Percentiles rank a stretch among this genome's conserved stretches.
Evolutionary conservation across 805 yeast genomes (phyloP).

Genomic region (Candida caryicola): DNA sequence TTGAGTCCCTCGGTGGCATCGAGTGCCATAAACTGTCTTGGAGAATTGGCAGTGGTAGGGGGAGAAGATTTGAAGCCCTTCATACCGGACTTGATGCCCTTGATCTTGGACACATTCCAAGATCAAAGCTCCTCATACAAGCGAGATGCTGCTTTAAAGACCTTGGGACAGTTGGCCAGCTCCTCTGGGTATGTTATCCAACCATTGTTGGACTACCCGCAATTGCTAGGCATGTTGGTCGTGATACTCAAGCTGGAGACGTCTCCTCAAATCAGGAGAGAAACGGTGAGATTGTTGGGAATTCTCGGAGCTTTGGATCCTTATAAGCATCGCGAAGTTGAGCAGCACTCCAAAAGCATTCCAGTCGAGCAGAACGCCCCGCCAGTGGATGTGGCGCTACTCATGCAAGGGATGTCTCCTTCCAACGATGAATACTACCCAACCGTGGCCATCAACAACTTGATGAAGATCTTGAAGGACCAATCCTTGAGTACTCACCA

Average conservation of each 20-base stretch:
- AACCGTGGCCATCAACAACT: conserved; percentile 84
- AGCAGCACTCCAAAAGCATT: conserved; percentile 55
- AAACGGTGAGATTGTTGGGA: conserved; percentile 86
- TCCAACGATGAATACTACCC: conserved; percentile 91
- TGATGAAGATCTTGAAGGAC: conserved; percentile 82
- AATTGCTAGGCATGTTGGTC: conserved; percentile 75
- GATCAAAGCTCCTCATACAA: conserved; percentile 89
- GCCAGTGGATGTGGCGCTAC: conserved; percentile 81
- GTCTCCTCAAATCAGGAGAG: conserved; percentile 71
- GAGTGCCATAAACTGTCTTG: conserved; percentile 80
- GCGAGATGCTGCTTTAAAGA: conserved; percentile 83
- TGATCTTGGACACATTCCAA: conserved; percentile 81
- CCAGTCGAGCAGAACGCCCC: conserved; percentile 81
- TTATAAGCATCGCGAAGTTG: conserved; percentile 89
- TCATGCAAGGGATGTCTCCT: conserved; percentile 94
- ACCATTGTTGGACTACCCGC: conserved; percentile 90
- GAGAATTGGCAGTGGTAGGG: conserved; percentile 84
- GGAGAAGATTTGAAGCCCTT: conserved; percentile 80
- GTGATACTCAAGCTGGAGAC: conserved; percentile 79
- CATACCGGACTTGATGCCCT: conserved; percentile 77
- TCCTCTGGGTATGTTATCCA: conserved; percentile 94
- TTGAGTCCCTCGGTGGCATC: conserved; percentile 79
- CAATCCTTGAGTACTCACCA: conserved; percentile 83
- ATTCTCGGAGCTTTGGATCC: conserved; percentile 97
- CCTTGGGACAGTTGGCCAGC: conserved; percentile 84